Conservation (phyloP, 345 rosid genomes). For the Acer saccharum region DNA sequence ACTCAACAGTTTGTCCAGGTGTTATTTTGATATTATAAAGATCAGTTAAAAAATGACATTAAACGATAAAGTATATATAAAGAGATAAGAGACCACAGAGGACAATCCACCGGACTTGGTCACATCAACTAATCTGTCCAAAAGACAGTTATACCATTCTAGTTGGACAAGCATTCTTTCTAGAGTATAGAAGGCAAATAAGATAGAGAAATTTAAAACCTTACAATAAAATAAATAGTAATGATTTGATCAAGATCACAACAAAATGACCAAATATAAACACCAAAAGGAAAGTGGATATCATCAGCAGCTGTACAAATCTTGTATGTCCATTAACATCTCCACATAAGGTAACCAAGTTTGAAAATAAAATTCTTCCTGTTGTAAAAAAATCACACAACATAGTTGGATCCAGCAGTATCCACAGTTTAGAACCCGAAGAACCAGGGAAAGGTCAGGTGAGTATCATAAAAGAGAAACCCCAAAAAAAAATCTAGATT, state of each 20-base stretch:
- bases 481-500: not conserved
- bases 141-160: slow-evolving; percentile 2
- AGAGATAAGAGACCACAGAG: not conserved
- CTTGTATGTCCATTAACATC: not conserved
- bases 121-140: not conserved
- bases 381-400: not conserved
- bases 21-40: not conserved
- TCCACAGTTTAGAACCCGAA: not conserved
- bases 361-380: not conserved
- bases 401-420: not conserved
- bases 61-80: not conserved
- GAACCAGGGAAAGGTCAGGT: not conserved
- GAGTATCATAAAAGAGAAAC: not conserved
- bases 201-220: too few species aligned
- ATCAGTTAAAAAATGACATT: not conserved
- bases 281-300: not conserved
- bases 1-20: not conserved
- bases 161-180: not conserved
- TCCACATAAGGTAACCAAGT: not conserved
- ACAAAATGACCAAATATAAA: not conserved
- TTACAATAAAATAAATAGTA: not conserved
- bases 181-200: not conserved
- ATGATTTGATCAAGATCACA: not conserved
- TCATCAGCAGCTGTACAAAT: not conserved
- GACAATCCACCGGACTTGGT: not conserved